Percentiles rank a stretch among this genome's conserved stretches.
Conservation (phyloP, 2,329 filamentous ascomycete species). For the Cercospora zeina region DNA sequence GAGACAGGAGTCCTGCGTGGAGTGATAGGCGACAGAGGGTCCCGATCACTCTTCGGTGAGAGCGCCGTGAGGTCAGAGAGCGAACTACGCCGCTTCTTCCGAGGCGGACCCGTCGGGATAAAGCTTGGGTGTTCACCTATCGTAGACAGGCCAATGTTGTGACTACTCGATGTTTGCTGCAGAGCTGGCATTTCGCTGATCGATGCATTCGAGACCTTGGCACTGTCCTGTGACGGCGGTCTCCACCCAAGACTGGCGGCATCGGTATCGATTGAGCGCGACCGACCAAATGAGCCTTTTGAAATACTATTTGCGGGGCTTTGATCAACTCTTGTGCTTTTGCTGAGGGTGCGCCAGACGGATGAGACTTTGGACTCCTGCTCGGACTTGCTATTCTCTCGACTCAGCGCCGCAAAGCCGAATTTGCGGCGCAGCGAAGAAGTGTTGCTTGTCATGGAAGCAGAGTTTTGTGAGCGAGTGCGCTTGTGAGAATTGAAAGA, state of each 20-base stretch:
- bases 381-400: slow-evolving; percentile 75
- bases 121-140: slow-evolving; percentile 53
- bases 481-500: slow-evolving; percentile 47
- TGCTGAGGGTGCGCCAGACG: slow-evolving; percentile 85
- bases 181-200: slow-evolving; percentile 44
- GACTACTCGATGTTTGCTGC: slow-evolving; percentile 28
- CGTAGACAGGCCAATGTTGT: slow-evolving; percentile 47
- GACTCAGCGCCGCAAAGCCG: slow-evolving; percentile 69
- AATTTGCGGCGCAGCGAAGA: slow-evolving; percentile 84
- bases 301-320: slow-evolving; percentile 65
- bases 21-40: slow-evolving; percentile 30
- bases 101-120: slow-evolving; percentile 49
- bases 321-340: slow-evolving; percentile 63
- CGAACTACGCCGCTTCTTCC: slow-evolving; percentile 86
- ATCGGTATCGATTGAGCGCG: slow-evolving; percentile 75
- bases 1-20: slow-evolving; percentile 29
- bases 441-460: slow-evolving; percentile 79
- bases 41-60: slow-evolving; percentile 30
- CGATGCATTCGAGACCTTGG: slow-evolving; percentile 36
- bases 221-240: slow-evolving; percentile 58
- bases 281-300: slow-evolving; percentile 66
- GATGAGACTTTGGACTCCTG: slow-evolving; percentile 70
- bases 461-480: slow-evolving; percentile 62
- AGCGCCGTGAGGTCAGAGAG: slow-evolving; percentile 78
- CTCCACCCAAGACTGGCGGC: slow-evolving; percentile 48